Percentiles rank a stretch among this genome's conserved stretches.
phyloP scores from a whole-genome alignment of 2,329 filamentous ascomycete species.

The Graphilbum sp. region DNA sequence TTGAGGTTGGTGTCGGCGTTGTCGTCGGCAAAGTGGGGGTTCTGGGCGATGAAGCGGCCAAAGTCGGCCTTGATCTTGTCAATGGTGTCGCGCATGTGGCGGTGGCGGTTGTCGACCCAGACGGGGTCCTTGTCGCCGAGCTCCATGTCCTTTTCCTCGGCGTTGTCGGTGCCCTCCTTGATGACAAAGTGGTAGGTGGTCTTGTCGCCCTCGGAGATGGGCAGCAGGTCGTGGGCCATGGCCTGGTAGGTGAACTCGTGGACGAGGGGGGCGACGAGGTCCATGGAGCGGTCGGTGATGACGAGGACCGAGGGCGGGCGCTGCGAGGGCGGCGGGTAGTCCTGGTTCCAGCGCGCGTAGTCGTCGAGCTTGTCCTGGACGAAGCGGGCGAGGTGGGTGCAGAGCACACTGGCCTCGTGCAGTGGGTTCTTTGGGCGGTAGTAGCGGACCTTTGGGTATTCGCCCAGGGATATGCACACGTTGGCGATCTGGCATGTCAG shows the following conservation, averaged over 20 bases:
- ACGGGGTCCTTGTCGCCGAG: conserved; percentile 82
- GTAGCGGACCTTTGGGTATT: conserved; percentile 87
- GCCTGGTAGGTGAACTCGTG: conserved; percentile 98
- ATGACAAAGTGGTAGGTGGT: conserved; percentile 67
- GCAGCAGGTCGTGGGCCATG: conserved; percentile 88
- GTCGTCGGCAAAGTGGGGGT: conserved; percentile 78
- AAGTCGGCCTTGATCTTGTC: conserved; percentile 88
- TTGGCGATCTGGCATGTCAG: conserved; percentile 50
- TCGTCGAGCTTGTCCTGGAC: conserved; percentile 82
- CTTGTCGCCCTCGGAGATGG: conserved; percentile 78
- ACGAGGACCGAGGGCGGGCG: conserved; percentile 70
- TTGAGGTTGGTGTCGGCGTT: conserved; percentile 60
- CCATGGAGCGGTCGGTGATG: conserved; percentile 86
- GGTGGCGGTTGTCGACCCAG: conserved; percentile 87
- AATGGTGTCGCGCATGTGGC: conserved; percentile 96
- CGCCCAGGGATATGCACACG: conserved; percentile 79
- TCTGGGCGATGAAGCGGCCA: conserved; percentile 75
- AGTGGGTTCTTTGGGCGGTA: conserved; percentile 58
- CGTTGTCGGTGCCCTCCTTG: conserved; percentile 54
- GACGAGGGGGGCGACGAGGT: conserved; percentile 69
- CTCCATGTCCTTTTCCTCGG: conserved; percentile 80
- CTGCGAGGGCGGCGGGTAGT: conserved; percentile 66
- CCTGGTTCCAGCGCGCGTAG: conserved; percentile 68
- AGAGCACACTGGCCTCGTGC: conserved; percentile 80
- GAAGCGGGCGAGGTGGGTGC: conserved; percentile 74